Evolutionary conservation across 2,329 filamentous ascomycete species (phyloP).

Genomic region (Pestalotiopsis sp.): DNA sequence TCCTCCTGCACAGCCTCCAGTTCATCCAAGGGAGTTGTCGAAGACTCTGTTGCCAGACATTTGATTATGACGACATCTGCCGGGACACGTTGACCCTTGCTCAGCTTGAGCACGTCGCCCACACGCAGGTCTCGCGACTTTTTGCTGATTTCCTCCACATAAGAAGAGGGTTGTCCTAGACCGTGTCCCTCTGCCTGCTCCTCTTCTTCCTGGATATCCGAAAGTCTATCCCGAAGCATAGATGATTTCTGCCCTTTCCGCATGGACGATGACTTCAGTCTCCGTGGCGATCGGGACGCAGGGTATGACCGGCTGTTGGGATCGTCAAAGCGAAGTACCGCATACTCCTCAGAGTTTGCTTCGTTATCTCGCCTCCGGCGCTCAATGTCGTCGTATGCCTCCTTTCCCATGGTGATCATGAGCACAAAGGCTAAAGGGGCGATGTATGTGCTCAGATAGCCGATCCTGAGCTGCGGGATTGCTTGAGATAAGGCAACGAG

Average conservation of each 20-base stretch:
- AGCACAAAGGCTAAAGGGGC: slow-evolving; percentile 91
- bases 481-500: slow-evolving; percentile 93
- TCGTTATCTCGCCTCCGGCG: slow-evolving; percentile 86
- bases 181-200: slow-evolving; percentile 51
- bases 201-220: slow-evolving; percentile 73
- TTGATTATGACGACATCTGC: slow-evolving; percentile 94
- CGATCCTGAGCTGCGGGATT: slow-evolving; percentile 86
- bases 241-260: slow-evolving; percentile 41
- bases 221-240: slow-evolving; percentile 47
- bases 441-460: slow-evolving; percentile 93
- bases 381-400: slow-evolving; percentile 91
- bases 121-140: slow-evolving; percentile 89
- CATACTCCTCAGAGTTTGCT: slow-evolving; percentile 90
- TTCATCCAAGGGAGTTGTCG: slow-evolving; percentile 30
- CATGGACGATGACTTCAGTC: slow-evolving; percentile 48
- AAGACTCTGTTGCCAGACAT: slow-evolving; percentile 65
- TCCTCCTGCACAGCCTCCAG: slow-evolving; percentile 32
- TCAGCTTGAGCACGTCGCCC: slow-evolving; percentile 90
- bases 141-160: slow-evolving; percentile 69
- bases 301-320: slow-evolving; percentile 38
- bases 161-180: slow-evolving; percentile 44
- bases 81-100: slow-evolving; percentile 89
- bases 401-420: slow-evolving; percentile 89
- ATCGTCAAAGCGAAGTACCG: slow-evolving; percentile 72
- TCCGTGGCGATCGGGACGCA: slow-evolving; percentile 40